Base-by-base conservation (phyloP, 176 grass and related monocot genomes). In the Oryza brachyantha region DNA sequence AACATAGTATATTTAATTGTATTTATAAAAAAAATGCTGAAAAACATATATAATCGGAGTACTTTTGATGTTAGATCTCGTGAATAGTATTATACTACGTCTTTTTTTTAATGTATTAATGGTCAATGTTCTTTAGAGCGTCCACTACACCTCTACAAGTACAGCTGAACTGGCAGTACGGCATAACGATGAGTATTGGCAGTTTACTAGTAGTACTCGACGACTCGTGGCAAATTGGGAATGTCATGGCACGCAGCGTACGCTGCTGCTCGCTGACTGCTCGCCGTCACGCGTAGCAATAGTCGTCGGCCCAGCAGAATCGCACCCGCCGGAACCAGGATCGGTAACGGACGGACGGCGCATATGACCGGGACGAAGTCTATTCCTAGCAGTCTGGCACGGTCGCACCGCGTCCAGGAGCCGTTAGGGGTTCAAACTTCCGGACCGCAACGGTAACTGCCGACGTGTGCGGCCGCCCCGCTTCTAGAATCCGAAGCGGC, bases 381-480 rank as follows among this genome's bases (percentile, higher is more conserved):
- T 55, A 21, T 52, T 5, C 21, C 28, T n/a, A n/a, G n/a, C n/a
- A n/a, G n/a, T n/a, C 5, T 68, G 40, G 21, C n/a, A 29, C 5
- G 61, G 46, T 43, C 40, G 39, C 81, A 69, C 35, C 31, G 31
- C 31, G 31, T 32, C 31, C 40, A 7, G 17, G 66, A 80, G 59
- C 83, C 80, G 90, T 96, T 90, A 80, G 74, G 87, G 82, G 68
- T 90, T 97, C 86, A 89, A 97, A 97, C 73, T 60, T 79, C 19
- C 24, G 75, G 64, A 29, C 40, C 19, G 22, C 76, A 85, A 87
- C 81, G 77, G 80, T 79, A 89, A 93, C 72, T 37, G 66, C 62
- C 31, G 45, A 84, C 73, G 90, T 87, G 87, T 52, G 27, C 31
- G 13, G 80, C 73, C 81, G 70, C 46, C 10, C 25, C 48, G 8